Conservation (phyloP, 2,329 filamentous ascomycete species). For the Penicillium sp. region DNA sequence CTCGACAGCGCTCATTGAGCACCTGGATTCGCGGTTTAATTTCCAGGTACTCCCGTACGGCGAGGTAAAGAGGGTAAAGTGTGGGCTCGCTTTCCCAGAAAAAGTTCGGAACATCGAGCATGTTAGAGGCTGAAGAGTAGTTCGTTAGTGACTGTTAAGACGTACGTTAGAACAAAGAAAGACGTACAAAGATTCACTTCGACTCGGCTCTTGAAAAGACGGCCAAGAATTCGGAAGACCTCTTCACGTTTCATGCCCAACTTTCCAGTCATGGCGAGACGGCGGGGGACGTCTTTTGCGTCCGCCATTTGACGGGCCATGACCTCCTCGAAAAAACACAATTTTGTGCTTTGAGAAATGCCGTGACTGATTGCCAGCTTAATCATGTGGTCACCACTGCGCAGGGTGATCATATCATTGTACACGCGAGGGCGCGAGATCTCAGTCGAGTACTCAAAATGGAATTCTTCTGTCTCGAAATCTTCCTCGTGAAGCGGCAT, state of each 20-base stretch:
- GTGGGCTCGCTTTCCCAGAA: constrained; percentile 95
- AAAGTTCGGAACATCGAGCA: constrained; percentile 83
- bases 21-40: constrained; percentile 96
- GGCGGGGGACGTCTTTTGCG: constrained; percentile 87
- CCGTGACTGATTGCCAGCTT: constrained; percentile 97
- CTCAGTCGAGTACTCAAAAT: constrained; percentile 91
- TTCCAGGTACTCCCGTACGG: constrained; percentile 94
- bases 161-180: background rate
- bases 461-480: constrained; percentile 96
- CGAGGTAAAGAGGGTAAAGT: constrained; percentile 87
- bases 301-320: constrained; percentile 94
- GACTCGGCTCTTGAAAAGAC: constrained; percentile 88
- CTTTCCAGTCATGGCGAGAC: constrained; percentile 82
- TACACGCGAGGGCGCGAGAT: constrained; percentile 88
- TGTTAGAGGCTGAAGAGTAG: constrained; percentile 70
- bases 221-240: constrained; percentile 86
- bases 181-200: constrained; percentile 94
- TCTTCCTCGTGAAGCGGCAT: constrained; percentile 82
- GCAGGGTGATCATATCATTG: constrained; percentile 98
- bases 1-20: constrained; percentile 92
- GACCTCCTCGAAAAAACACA: constrained; percentile 92
- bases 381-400: constrained; percentile 97
- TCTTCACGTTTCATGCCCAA: constrained; percentile 89
- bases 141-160: background rate
- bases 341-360: constrained; percentile 94